Percentiles rank a stretch among this genome's conserved stretches.
Conservation (phyloP, 306 rosid genomes). For the Cucurbita argyrosperma region DNA sequence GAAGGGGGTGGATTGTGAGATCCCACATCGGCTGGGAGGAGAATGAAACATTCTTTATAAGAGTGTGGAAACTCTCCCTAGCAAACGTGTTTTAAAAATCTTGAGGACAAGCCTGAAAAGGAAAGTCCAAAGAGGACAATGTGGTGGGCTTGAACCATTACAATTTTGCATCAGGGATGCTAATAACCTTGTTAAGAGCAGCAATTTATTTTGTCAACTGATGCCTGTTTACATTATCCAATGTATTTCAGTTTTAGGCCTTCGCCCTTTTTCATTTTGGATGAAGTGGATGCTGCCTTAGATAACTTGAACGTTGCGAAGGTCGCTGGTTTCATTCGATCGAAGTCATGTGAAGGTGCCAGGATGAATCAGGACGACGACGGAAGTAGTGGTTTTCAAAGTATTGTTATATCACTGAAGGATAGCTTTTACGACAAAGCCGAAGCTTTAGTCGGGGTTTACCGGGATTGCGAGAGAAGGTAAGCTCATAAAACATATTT, state of each 20-base stretch:
- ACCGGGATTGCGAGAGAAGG: conserved; percentile 74
- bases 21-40: too few species aligned
- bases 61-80: too few species aligned
- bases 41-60: too few species aligned
- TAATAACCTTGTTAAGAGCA: not conserved
- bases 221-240: not conserved
- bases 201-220: not conserved
- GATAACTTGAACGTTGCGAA: conserved; percentile 95
- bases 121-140: too few species aligned
- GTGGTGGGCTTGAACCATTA: too few species aligned
- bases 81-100: too few species aligned
- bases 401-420: conserved; percentile 89
- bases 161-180: not conserved
- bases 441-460: conserved; percentile 78
- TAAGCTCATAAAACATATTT: conserved; percentile 13
- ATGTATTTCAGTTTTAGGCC: conserved; percentile 69
- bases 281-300: conserved; percentile 97
- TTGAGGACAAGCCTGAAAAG: too few species aligned
- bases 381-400: conserved; percentile 76
- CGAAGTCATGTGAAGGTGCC: conserved; percentile 79
- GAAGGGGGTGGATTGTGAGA: too few species aligned
- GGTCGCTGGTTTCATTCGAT: conserved; percentile 96
- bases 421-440: conserved; percentile 93
- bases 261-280: conserved; percentile 95
- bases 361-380: conserved; percentile 57